Evolutionary conservation across 176 grass and related monocot species (phyloP), one percentile per base, ranked within the genome.

Genomic region (Oryza rufipogon): DNA sequence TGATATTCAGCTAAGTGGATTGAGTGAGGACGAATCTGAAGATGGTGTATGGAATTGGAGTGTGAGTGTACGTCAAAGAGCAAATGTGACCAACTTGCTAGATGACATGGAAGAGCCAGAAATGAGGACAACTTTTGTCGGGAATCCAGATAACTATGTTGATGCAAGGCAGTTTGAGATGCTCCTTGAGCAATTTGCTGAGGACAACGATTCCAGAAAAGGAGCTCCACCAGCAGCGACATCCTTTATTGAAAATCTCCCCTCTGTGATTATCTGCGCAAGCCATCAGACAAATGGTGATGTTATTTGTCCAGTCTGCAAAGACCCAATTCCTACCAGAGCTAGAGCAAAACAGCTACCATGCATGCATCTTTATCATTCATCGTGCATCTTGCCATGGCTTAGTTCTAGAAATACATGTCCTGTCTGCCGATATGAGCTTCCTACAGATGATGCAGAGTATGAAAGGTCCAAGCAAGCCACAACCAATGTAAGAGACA

Each of bases 231-330:
- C 95, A 75, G 88, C 96, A 69, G 84, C 89, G 6, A 71, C 71
- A 83, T 90, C 86, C 22, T 92, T 47, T 4, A 14, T 88, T 70
- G 68, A 84, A 64, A 89, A 77, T 56, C 87, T 99, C 28, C 88
- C 93, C 71, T 82, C 81, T 72, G 71, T 95, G 58, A 51, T 90
- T 66, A 86, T 98, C 74, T 95, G 91, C 41, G 58, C 65, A 78
- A 69, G 86, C 32, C 83, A 83, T 70, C 77, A 89, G 70, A 90
- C 23, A 81, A 90, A 87, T 17, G 93, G 61, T 66, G 77, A 70
- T 67, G 79, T 95, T 52, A 86, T 90, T 58, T 98, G 96, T 68
- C 87, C 96, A 17, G 86, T 98, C 41, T 98, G 96, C 86, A 98
- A 95, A 85, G 96, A 95, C 46, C 49, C 54, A 22, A 90, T 98